Evolutionary conservation across 2,329 filamentous ascomycete species (phyloP), one percentile per base, ranked within the genome.

Genomic region (Scopulariopsis brevicaulis): DNA sequence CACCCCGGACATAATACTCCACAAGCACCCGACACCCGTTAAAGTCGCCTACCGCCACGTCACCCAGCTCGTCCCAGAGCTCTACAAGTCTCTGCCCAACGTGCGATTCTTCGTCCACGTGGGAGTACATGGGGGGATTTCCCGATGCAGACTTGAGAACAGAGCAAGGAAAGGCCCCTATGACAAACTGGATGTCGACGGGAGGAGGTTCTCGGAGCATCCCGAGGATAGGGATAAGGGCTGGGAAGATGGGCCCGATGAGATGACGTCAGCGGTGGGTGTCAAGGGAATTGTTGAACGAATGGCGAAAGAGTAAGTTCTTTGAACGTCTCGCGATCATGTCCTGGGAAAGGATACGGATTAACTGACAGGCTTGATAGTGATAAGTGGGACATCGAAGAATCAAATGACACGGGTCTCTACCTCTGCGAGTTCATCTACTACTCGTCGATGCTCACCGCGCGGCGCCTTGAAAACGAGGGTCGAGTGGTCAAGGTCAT

Each of bases 341-440:
- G n/a, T n/a, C n/a, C n/a, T n/a, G 28, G 8, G 28, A 32, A 6
- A 11, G 5, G 3, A n/a, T 2, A n/a, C 3, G 34, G 5, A 11
- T 14, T 28, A 6, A 28, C 11, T 51, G 50, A 46, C 15, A n/a
- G 40, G 40, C n/a, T n/a, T 4, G 7, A 7, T 18, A 46, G 40
- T n/a, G 40, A 25, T 10, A 32, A 22, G 37, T 56, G 40, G 40
- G 55, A 56, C 15, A 22, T 56, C 3, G 40, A 35, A 15, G 20
- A 43, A 18, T 56, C 55, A 2, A 28, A 51, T 8, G 55, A 56
- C 14, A 24, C 55, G 4, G 55, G 55, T 12, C 43, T 56, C 3
- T 56, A 50, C 34, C 43, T 56, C 14, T 56, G 55, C 55, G 55
- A 56, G 55, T 56, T 56, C 43, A 56, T 56, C 32, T 56, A 56